Base-by-base conservation (phyloP, 345 rosid genomes). In the Laguncularia racemosa region DNA sequence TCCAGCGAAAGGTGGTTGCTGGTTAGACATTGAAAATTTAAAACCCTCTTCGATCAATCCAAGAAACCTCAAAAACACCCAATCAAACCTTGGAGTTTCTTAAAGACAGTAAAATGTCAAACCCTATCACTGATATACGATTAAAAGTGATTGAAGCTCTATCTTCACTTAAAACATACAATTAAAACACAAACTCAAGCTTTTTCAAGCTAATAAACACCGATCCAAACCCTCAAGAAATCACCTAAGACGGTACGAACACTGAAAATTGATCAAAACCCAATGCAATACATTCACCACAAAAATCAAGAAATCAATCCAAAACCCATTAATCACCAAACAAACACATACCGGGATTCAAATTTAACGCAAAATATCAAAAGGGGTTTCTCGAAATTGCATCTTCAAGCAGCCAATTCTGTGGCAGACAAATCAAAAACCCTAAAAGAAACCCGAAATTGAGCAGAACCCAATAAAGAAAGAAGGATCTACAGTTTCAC, bases 21-120 rank as follows among this genome's bases (percentile, higher is more conserved):
- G 67, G 70, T 81, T 80, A 57, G 95, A 85, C 99, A 93, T 93
- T 61, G 61, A 33, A 67, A 69, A 60, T 68, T 51, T 56, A 65
- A 23, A 26, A 16, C 59, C 20, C 44, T 65, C 40, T 33, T 4
- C 1, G 40, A 33, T 33, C 40, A 33, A 33, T 33, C 28, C 40
- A 33, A 33, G 40, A 33, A 7, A 33, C 40, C 40, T 33, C 11
- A 23, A 23, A 23, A 23, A 6, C 28, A 23, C 28, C 28, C 28
- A 23, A 23, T 23, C 5, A 23, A 23, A 33, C 2, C 40, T 1
- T 33, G 40, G 40, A 4, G 40, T 33, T 33, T 33, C 40, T 33
- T 33, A 33, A 33, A 33, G 40, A 6, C 3, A 33, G 40, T 33
- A 33, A 33, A 33, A 33, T 33, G 40, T 33, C 10, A 33, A 33